A percentile compares a stretch with the other conserved stretches of the same genome.
phyloP scores from a whole-genome alignment of 371 early-diverging fungal genomes.

The Haplosporangium sp. region DNA sequence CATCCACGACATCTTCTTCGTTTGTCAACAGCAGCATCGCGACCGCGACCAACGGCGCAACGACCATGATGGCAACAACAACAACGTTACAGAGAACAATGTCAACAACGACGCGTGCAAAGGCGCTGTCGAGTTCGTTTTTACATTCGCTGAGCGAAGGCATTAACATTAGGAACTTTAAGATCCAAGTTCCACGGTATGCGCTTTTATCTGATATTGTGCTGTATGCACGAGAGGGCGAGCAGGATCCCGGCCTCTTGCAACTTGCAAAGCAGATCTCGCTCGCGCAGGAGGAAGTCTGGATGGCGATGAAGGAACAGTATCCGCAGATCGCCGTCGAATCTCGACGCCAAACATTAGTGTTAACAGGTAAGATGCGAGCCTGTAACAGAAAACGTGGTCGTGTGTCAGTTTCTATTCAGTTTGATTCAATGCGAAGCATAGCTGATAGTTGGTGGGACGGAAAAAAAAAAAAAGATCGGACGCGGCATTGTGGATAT shows the following conservation, averaged over 20 bases:
- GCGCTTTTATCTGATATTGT: conserved; percentile 69
- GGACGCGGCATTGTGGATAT: too few species aligned
- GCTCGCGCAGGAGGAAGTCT: conserved; percentile 58
- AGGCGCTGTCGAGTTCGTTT: conserved; percentile 14
- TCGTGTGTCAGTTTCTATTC: too few species aligned
- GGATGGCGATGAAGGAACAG: conserved; percentile 32
- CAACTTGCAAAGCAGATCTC: conserved; percentile 58
- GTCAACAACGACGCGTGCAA: neutral
- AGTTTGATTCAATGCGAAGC: too few species aligned
- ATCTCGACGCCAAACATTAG: conserved; percentile 60
- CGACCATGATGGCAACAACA: neutral
- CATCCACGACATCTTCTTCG: conserved; percentile 30
- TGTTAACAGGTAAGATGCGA: conserved; percentile 58
- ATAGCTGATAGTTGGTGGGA: neutral
- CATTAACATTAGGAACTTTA: conserved; percentile 72
- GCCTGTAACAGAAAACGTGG: neutral
- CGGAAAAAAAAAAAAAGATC: neutral
- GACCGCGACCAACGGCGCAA: neutral
- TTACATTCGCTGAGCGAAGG: conserved; percentile 52
- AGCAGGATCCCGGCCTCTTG: conserved; percentile 42
- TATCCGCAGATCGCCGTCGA: conserved; percentile 24
- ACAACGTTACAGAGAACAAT: neutral
- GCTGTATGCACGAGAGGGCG: conserved; percentile 58
- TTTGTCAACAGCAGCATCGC: neutral
- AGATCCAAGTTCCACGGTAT: conserved; percentile 66